These are phyloP conservation scores for Corinectria fuckeliana DNA, from an alignment of 2,329 filamentous ascomycete genomes.

Conservation along the genomic window DNA sequence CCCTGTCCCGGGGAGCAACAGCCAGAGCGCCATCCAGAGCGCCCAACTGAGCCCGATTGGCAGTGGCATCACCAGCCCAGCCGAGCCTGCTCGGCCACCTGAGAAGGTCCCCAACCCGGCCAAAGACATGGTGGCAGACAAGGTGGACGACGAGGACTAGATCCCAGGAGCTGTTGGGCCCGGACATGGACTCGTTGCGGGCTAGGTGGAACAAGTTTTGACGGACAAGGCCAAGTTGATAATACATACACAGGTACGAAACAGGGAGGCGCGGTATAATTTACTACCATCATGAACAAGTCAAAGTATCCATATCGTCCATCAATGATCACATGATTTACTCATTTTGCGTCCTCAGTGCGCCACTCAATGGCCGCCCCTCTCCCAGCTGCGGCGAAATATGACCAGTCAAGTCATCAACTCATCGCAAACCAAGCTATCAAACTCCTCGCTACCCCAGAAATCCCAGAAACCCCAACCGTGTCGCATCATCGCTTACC, in stretches of 20 bases:
- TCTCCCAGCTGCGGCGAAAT: slow-evolving; percentile 19
- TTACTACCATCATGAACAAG: slow-evolving; percentile 15
- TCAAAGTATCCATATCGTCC: slow-evolving; percentile 28
- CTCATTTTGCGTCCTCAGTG: slow-evolving; percentile 4
- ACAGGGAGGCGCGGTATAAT: slow-evolving; percentile 4
- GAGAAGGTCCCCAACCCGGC: slow-evolving; percentile 58
- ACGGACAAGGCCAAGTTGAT: slow-evolving; percentile 2
- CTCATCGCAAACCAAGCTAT: not conserved
- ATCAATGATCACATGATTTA: slow-evolving; percentile 28
- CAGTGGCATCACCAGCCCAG: slow-evolving; percentile 53
- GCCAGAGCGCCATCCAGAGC: slow-evolving; percentile 40
- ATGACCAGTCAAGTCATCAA: slow-evolving; percentile 21
- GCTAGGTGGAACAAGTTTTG: not conserved
- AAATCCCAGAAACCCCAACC: slow-evolving; percentile 1
- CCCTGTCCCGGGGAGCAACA: slow-evolving; percentile 63
- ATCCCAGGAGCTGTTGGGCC: not conserved
- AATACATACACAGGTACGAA: slow-evolving; percentile 3
- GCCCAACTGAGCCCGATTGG: slow-evolving; percentile 56
- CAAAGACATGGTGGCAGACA: slow-evolving; percentile 59
- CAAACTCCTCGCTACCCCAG: slow-evolving; percentile 3
- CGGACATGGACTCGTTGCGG: not conserved
- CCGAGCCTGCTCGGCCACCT: slow-evolving; percentile 51
- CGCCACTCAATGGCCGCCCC: slow-evolving; percentile 12
- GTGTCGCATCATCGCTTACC: not conserved
- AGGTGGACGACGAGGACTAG: slow-evolving; percentile 60